Conservation (phyloP, 805 yeast species). For the Candida insectalens region DNA sequence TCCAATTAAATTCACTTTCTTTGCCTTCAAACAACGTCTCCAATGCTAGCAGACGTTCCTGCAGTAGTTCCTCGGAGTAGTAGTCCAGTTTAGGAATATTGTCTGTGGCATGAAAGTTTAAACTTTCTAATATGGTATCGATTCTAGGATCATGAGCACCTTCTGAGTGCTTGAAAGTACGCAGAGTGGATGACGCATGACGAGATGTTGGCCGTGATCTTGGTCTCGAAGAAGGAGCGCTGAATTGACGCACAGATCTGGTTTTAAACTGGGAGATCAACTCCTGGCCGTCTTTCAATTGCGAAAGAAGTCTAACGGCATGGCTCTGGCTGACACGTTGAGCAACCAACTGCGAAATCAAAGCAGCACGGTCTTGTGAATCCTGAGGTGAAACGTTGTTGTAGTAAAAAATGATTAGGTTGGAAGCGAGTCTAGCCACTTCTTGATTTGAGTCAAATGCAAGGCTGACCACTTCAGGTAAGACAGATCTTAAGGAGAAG, state of each 20-base stretch:
- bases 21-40: conserved; percentile 43
- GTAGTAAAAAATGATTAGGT: conserved; percentile 29
- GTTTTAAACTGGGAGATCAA: conserved; percentile 13
- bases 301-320: conserved; percentile 17
- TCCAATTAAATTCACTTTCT: conserved; percentile 90
- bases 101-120: background rate
- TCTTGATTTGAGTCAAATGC: conserved; percentile 10
- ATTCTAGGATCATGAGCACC: too few species aligned
- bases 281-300: conserved; percentile 19
- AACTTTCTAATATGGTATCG: too few species aligned
- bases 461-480: conserved; percentile 16
- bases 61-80: background rate
- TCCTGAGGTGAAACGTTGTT: conserved; percentile 21
- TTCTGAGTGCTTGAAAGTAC: too few species aligned
- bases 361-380: conserved; percentile 33
- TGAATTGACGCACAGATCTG: too few species aligned
- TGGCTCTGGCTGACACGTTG: conserved; percentile 22
- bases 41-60: conserved; percentile 7
- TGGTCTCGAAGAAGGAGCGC: conserved; percentile 1
- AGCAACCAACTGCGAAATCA: conserved; percentile 30
- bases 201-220: background rate
- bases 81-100: conserved; percentile 1
- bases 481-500: conserved; percentile 23
- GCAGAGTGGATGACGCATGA: too few species aligned
- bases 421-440: conserved; percentile 12